These are phyloP conservation scores for Rhinocladiella similis DNA, from an alignment of 2,329 filamentous ascomycete species.

Conservation along the genomic window DNA sequence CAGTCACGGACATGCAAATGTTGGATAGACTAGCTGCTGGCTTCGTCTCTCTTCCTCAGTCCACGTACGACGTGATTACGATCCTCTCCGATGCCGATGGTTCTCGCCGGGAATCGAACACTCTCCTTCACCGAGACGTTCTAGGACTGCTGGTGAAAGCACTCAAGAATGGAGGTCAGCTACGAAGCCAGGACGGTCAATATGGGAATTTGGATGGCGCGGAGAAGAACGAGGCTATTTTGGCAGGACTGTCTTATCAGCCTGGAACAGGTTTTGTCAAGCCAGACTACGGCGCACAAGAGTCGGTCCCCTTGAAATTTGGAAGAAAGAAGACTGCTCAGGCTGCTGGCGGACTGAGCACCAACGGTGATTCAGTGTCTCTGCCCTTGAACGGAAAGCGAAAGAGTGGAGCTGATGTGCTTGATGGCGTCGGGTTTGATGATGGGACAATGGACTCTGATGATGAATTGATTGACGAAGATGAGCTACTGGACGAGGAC, in stretches of 20 bases:
- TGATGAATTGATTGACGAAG: slow-evolving; percentile 89
- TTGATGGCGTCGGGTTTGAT: slow-evolving; percentile 66
- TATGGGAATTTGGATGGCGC: slow-evolving; percentile 47
- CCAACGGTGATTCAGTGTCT: slow-evolving; percentile 16
- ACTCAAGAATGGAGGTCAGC: slow-evolving; percentile 66
- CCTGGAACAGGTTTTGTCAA: slow-evolving; percentile 70
- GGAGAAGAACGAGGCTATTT: slow-evolving; percentile 74
- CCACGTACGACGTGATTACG: slow-evolving; percentile 81
- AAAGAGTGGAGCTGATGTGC: slow-evolving; percentile 41
- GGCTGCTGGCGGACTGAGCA: slow-evolving; percentile 28
- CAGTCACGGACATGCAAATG: slow-evolving; percentile 89
- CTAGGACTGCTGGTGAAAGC: slow-evolving; percentile 69
- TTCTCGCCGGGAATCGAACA: slow-evolving; percentile 62
- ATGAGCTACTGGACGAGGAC: slow-evolving; percentile 79
- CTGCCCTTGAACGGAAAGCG: slow-evolving; percentile 42
- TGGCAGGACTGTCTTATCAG: slow-evolving; percentile 71
- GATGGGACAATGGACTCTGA: slow-evolving; percentile 65
- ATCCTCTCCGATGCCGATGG: slow-evolving; percentile 78
- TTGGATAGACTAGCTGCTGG: slow-evolving; percentile 86
- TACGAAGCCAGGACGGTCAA: slow-evolving; percentile 68
- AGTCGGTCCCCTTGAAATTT: slow-evolving; percentile 64
- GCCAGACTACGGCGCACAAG: slow-evolving; percentile 59
- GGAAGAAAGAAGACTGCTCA: slow-evolving; percentile 56
- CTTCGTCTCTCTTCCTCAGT: slow-evolving; percentile 71
- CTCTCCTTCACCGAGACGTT: slow-evolving; percentile 66